These are phyloP conservation scores for Funneliformis geosporum DNA, from an alignment of 192 early-diverging fungal genomes.

Conservation along the genomic window DNA sequence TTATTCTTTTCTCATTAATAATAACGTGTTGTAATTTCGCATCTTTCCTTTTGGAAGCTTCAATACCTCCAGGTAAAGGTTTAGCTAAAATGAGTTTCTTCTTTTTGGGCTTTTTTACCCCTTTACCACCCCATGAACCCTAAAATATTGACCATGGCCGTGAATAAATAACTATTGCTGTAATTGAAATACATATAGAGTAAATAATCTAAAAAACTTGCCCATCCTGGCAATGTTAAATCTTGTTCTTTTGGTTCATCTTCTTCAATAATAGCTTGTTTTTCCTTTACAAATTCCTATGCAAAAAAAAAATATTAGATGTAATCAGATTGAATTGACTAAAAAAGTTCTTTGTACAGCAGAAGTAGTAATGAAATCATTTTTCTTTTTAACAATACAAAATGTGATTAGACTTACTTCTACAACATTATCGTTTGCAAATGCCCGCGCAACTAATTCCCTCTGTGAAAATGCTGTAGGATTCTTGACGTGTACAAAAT, in stretches of 20 bases:
- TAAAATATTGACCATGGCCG: slow-evolving; percentile 12
- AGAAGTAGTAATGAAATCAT: background rate
- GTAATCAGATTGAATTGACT: background rate
- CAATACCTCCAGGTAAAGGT: slow-evolving; percentile 60
- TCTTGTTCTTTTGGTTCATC: slow-evolving; percentile 82
- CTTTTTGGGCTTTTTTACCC: slow-evolving; percentile 47
- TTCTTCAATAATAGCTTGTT: slow-evolving; percentile 64
- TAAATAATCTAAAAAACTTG: slow-evolving; percentile 9
- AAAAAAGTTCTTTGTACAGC: too few relatives aligned
- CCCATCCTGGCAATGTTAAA: slow-evolving; percentile 91
- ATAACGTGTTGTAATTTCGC: slow-evolving; percentile 83
- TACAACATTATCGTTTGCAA: slow-evolving; percentile 91
- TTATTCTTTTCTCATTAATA: slow-evolving; percentile 85
- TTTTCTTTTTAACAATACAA: background rate
- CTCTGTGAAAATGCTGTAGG: slow-evolving; percentile 66
- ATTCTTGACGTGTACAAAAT: slow-evolving; percentile 61
- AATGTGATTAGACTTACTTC: slow-evolving; percentile 36
- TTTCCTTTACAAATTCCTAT: slow-evolving; percentile 87
- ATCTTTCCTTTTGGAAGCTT: slow-evolving; percentile 67
- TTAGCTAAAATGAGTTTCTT: slow-evolving; percentile 51
- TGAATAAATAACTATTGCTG: background rate
- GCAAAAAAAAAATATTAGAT: background rate
- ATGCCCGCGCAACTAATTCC: slow-evolving; percentile 89
- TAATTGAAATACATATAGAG: background rate
- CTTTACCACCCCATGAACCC: slow-evolving; percentile 78